These are phyloP conservation scores for Sequoia sempervirens DNA, from an alignment of 75 land plant species.

Conservation along the genomic window DNA sequence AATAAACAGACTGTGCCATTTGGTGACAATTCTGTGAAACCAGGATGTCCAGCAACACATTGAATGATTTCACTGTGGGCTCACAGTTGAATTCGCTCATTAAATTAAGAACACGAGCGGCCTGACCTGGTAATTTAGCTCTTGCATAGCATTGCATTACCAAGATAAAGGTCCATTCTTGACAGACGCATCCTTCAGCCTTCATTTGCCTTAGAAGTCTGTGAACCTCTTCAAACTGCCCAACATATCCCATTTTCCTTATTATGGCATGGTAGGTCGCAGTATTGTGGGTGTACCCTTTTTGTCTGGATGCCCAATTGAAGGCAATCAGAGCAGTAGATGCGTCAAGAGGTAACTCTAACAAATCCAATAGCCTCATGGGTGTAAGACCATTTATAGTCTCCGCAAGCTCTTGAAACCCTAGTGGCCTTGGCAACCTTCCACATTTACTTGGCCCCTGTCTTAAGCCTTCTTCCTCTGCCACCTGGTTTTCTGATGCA, in stretches of 20 bases:
- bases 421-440: constrained; percentile 46
- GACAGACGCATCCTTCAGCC: constrained; percentile 42
- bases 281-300: constrained; percentile 40
- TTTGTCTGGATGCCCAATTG: constrained; percentile 50
- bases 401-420: constrained; percentile 31
- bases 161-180: constrained; percentile 43
- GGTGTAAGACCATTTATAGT: constrained; percentile 45
- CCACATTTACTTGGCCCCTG: constrained; percentile 34
- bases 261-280: constrained; percentile 47
- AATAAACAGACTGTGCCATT: constrained; percentile 40
- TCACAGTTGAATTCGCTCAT: constrained; percentile 41
- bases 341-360: constrained; percentile 42
- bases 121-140: constrained; percentile 54
- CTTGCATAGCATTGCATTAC: constrained; percentile 49
- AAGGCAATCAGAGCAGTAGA: constrained; percentile 47
- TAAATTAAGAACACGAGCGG: constrained; percentile 42
- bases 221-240: constrained; percentile 37
- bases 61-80: constrained; percentile 44
- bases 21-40: constrained; percentile 32
- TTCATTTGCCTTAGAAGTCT: constrained; percentile 38
- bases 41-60: constrained; percentile 51
- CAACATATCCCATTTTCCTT: constrained; percentile 35
- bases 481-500: background rate
- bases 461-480: background rate
- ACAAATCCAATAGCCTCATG: constrained; percentile 26